Evolutionary conservation across 179 eudicot genomes (phyloP).

Genomic region (Carnegiea gigantea): DNA sequence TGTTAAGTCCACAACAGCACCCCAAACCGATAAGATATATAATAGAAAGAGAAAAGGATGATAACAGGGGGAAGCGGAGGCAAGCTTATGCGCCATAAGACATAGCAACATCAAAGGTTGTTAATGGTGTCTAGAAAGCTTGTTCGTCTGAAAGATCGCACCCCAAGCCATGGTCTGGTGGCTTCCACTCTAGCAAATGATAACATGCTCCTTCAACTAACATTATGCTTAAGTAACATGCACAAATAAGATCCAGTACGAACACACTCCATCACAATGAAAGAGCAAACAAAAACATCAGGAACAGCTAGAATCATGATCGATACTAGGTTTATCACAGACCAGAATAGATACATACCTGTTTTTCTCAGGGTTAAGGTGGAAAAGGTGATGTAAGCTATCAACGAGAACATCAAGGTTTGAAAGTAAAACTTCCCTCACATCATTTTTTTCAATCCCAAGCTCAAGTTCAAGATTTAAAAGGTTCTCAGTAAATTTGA

Average conservation of each 20-base stretch:
- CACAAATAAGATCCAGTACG: not conserved
- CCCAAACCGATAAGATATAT: not conserved
- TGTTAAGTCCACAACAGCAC: not conserved
- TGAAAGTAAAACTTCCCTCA: conserved; percentile 47
- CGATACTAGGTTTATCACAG: not conserved
- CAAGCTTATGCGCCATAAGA: not conserved
- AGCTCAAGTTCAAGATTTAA: conserved; percentile 64
- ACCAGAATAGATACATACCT: conserved; percentile 37
- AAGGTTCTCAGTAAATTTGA: conserved; percentile 79
- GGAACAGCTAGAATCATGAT: not conserved
- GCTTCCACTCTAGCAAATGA: not conserved
- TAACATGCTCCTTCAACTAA: not conserved
- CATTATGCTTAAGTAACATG: not conserved
- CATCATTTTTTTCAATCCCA: conserved; percentile 35
- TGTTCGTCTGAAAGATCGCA: not conserved
- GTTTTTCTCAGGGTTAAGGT: conserved; percentile 39
- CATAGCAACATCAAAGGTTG: not conserved
- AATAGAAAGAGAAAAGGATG: not conserved
- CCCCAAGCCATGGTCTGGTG: not conserved
- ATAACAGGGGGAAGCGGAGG: not conserved
- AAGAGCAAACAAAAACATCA: not conserved
- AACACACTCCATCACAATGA: not conserved
- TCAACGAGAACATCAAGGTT: conserved; percentile 65
- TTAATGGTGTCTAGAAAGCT: not conserved
- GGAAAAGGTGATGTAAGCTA: conserved; percentile 58